A percentile compares a stretch with the other conserved stretches of the same genome.
Conservation (phyloP, 495 filamentous ascomycete genomes). For the Xylaria bambusicola region DNA sequence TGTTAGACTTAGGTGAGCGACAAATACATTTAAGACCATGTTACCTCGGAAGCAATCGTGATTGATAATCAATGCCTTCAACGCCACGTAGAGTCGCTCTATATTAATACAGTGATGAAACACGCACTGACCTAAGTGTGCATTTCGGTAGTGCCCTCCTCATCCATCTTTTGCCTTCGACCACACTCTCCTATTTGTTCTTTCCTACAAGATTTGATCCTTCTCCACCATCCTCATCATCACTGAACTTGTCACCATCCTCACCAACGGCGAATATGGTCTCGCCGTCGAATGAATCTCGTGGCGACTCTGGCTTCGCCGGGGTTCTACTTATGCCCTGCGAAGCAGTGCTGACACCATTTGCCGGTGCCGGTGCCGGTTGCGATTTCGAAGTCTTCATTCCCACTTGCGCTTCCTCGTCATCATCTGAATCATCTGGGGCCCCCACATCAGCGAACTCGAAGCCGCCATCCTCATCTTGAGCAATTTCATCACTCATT, state of each 20-base stretch:
- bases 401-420: conserved; percentile 49
- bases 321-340: conserved; percentile 42
- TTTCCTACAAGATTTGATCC: conserved; percentile 60
- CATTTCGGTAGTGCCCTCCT: background rate
- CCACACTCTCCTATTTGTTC: conserved; percentile 34
- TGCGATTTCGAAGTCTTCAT: conserved; percentile 31
- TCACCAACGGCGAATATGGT: conserved; percentile 94
- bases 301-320: conserved; percentile 43
- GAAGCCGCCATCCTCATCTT: conserved; percentile 95
- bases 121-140: conserved; percentile 3
- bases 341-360: conserved; percentile 18
- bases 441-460: conserved; percentile 91
- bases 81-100: conserved; percentile 26
- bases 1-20: background rate
- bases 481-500: conserved; percentile 98
- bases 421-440: conserved; percentile 68
- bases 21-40: conserved; percentile 3
- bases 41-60: conserved; percentile 7
- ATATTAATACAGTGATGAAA: conserved; percentile 32
- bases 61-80: conserved; percentile 19
- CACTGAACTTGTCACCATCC: conserved; percentile 67
- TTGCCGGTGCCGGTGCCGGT: background rate
- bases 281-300: conserved; percentile 84
- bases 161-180: background rate
- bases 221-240: conserved; percentile 45